Evolutionary conservation across 257 asterid species (phyloP), one percentile per base, ranked within the genome.

Genomic region (Thymus mandschuricus): DNA sequence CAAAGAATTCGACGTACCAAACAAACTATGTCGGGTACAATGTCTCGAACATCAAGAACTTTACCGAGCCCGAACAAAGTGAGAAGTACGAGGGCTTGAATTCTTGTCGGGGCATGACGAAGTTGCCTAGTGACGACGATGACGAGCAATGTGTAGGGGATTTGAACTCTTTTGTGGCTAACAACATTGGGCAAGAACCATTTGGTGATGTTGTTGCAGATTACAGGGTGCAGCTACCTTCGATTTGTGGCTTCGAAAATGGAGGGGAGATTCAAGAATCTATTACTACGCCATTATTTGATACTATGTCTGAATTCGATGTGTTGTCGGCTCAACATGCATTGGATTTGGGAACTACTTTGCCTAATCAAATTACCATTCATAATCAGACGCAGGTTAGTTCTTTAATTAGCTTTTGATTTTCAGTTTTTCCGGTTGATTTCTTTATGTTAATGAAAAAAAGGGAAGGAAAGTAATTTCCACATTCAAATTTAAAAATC

Each of bases 1-100:
- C 59, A 8, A 34, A 59, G 52, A 27, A 60, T 61, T 29, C 30
- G 33, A 13, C 30, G 4, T 15, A 38, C 60, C 56, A 8, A 6
- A 33, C 72, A 3, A 72, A 74, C 34, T 76, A 54, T 2, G 79
- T 72, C 9, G 84, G 84, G 12, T 66, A 61, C 60, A 68, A 50
- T 8, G 28, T 76, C 3, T 30, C 78, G 46, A 66, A 72, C 10
- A 15, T 79, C 41, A 50, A 75, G 10, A 63, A n/a, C 7, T 40
- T 70, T 8, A 12, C 59, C 3, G 50, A 63, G 57, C 15, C 57
- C 30, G 2, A 30, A 51, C 57, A n/a, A 51, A 21, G 57, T 21
- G 57, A 5, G 38, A 66, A 60, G 35, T n/a, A 64, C 50, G 30
- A 12, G 54, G 74, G 35, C 10, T 29, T 44, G n/a, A 31, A 38